Evolutionary conservation across 129 eudicot species (phyloP), one percentile per base, ranked within the genome.

Genomic region (Gnaphalium uliginosum): DNA sequence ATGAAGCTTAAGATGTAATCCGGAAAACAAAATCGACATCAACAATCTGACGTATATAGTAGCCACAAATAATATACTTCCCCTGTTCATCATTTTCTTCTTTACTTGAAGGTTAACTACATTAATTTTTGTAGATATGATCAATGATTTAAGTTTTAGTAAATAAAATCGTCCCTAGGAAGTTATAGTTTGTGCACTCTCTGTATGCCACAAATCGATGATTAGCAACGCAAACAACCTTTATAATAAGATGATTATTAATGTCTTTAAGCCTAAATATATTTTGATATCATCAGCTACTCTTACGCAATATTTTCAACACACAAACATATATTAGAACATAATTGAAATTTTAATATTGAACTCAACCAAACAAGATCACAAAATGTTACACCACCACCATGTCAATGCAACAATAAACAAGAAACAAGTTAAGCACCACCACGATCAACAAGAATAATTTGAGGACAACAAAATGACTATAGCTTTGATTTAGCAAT

Each of bases 401-500:
- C 65, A 25, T 21, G 39, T 18, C 54, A 53, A 24, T 54, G 58
- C 50, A 67, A 74, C 73, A 80, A n/a, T 68, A 74, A 58, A 32
- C 65, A 63, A 54, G 35, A 72, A 29, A 32, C 8, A 24, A 30
- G 33, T 6, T 15, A 33, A 43, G 73, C 59, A 11, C 39, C 69
- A 72, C 48, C n/a, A 14, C 26, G 65, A 51, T 54, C 64, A 39
- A 68, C 71, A n/a, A 62, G 29, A 39, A 63, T 27, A 51, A 25
- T 62, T 33, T 25, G 63, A 75, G 15, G 29, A 81, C 81, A 22
- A 51, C 18, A 60, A 51, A 51, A 37, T 1, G 17, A 61, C 48
- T 15, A 56, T 33, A 65, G 3, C 10, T 2, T 24, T 53, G 39
- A 73, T 77, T 66, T 76, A 78, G 75, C 85, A 82, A 57, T 72